phyloP scores from a whole-genome alignment of 2,329 filamentous ascomycete genomes.

The Ceratocystis huliohia region DNA sequence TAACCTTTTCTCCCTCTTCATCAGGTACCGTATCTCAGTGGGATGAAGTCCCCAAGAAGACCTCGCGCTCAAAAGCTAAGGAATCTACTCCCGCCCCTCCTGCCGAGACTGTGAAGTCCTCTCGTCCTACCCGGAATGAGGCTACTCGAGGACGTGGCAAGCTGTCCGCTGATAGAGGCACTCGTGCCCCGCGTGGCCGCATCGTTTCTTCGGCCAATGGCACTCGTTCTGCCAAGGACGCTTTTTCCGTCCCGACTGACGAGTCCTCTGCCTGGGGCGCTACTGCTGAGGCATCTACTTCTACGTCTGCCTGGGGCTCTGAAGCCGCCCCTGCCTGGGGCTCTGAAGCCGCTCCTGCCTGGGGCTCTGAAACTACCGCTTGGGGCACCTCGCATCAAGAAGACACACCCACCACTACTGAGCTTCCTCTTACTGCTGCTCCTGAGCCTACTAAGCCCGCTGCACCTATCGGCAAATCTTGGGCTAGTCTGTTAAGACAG shows the following conservation, averaged over 20 bases:
- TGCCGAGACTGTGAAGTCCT: conserved; percentile 37
- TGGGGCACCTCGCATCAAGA: conserved; percentile 34
- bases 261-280: conserved; percentile 45
- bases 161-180: conserved; percentile 46
- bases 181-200: conserved; percentile 49
- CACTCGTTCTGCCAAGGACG: conserved; percentile 42
- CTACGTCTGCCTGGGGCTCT: conserved; percentile 25
- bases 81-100: conserved; percentile 37
- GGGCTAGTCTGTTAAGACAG: conserved; percentile 63
- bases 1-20: conserved; percentile 18
- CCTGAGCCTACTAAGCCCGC: conserved; percentile 31
- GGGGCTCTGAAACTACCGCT: conserved; percentile 29
- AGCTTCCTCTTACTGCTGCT: conserved; percentile 24
- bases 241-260: conserved; percentile 53
- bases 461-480: conserved; percentile 42
- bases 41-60: conserved; percentile 73
- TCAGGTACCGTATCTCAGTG: conserved; percentile 69
- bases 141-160: conserved; percentile 50
- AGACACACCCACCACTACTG: conserved; percentile 23
- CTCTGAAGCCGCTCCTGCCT: conserved; percentile 52
- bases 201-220: conserved; percentile 50
- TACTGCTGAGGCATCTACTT: conserved; percentile 29
- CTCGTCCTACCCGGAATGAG: conserved; percentile 48
- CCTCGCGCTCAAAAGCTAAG: conserved; percentile 60
- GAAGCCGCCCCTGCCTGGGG: conserved; percentile 48